Evolutionary conservation across 2,329 filamentous ascomycete species (phyloP), one percentile per base, ranked within the genome.

Genomic region (Diaporthe velutina): DNA sequence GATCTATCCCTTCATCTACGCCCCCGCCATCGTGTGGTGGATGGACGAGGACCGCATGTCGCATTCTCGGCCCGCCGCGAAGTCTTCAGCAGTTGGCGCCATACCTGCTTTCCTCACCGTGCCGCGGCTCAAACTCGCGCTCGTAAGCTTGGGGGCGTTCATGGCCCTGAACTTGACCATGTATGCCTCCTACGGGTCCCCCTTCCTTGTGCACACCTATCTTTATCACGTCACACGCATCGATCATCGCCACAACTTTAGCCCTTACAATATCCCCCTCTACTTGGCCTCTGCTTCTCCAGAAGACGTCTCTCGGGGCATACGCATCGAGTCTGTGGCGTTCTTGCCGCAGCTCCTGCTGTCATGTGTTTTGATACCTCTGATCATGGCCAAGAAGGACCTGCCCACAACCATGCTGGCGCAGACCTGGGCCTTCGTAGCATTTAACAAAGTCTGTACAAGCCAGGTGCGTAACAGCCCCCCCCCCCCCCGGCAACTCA

Each of bases 361-460:
- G 19, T 94, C 94, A 0, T 92, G 94, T 17, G 79, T 97, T 15
- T 86, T 94, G 7, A 93, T 98, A 57, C 83, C 83, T 0, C 81
- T 98, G 2, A 88, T 89, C 1, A 85, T 98, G 28, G 94, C 95
- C 22, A 97, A 96, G 82, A 93, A 91, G 79, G 93, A 97, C 79
- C 89, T 99, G 0, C 89, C 96, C 0, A 90, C 92, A 0, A 93
- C 94, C 7, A 96, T 98, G 94, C 90, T 98, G 76, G 95, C 95
- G 5, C 97, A 99, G 84, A 98, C 97, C 0, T 98, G 98, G 84
- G 95, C 96, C 0, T 99, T 99, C 83, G 97, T 98, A 5, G 93
- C 95, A 0, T 98, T 98, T 79, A 99, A 99, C 86, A 99, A 99
- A 86, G 97, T 99, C 76, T 98, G 96, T 88, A 99, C 97, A 4